phyloP scores from a whole-genome alignment of 371 early-diverging fungal genomes.

The Mucor plumbeus region DNA sequence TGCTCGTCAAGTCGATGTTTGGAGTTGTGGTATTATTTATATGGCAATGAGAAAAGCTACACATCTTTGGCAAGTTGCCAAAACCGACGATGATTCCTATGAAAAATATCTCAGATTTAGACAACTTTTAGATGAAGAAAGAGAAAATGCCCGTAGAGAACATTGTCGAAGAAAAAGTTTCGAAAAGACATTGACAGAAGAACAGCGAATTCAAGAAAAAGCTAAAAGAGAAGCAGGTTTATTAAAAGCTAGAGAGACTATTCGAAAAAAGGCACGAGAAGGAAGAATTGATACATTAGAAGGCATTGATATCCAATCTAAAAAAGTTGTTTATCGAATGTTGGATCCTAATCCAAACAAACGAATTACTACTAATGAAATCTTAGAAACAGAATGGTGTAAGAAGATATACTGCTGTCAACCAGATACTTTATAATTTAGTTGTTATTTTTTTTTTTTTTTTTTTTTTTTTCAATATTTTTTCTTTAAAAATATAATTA shows the following conservation, averaged over 20 bases:
- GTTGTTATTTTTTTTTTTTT: not conserved
- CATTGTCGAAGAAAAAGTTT: slow-evolving; percentile 8
- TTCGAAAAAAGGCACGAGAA: slow-evolving; percentile 40
- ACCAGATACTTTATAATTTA: not conserved
- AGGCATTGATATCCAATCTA: slow-evolving; percentile 50
- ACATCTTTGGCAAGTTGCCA: slow-evolving; percentile 55
- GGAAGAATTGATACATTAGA: slow-evolving; percentile 49
- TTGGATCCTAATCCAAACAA: slow-evolving; percentile 66
- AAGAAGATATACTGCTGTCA: slow-evolving; percentile 40
- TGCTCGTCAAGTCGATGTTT: slow-evolving; percentile 52
- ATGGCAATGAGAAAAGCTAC: slow-evolving; percentile 48
- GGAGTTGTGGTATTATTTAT: slow-evolving; percentile 58
- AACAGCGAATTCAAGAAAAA: slow-evolving; percentile 23
- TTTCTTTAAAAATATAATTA: not conserved
- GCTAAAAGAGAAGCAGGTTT: slow-evolving; percentile 28
- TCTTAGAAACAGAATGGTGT: slow-evolving; percentile 65
- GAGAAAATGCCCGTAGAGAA: slow-evolving; percentile 36
- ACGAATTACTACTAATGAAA: slow-evolving; percentile 55
- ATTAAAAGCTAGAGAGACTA: slow-evolving; percentile 43
- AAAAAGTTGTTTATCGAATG: slow-evolving; percentile 59
- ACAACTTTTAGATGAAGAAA: slow-evolving; percentile 43
- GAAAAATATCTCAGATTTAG: slow-evolving; percentile 47
- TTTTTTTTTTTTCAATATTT: not conserved
- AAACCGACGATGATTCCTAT: slow-evolving; percentile 40
- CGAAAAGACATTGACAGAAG: slow-evolving; percentile 22